Evolutionary conservation across 2,329 filamentous ascomycete species (phyloP), one percentile per base, ranked within the genome.

Genomic region (Pseudogymnoascus sp.): DNA sequence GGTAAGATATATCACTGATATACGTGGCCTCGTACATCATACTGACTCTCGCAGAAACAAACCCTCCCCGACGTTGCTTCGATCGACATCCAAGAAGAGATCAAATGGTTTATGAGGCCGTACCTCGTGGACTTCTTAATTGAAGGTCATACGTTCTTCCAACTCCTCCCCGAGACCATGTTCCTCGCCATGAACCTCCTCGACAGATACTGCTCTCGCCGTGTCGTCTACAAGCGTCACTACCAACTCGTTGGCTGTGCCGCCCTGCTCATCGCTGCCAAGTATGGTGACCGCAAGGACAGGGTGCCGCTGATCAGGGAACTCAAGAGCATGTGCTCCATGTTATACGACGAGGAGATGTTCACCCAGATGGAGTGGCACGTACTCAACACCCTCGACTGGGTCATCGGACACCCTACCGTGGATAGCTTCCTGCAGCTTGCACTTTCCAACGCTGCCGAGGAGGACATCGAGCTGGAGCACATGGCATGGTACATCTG

Each of bases 321-420:
- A 74, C 81, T 99, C 66, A 96, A 96, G 82, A 95, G 93, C 68
- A 97, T 99, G 94, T 99, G 94, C 82, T 97, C 94, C 77, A 92
- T 90, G 37, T 83, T 97, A 38, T 99, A 99, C 77, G 94, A 99
- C 70, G 91, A 96, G 58, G 93, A 96, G 77, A 99, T 99, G 94
- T 99, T 99, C 78, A 93, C 92, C 9, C 94, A 99, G 76, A 99
- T 99, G 94, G 94, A 99, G 78, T 97, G 95, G 92, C 94, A 99
- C 75, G 93, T 99, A 37, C 83, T 99, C 68, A 95, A 97, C 77
- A 99, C 94, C 1, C 83, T 99, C 63, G 91, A 95, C 73, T 99
- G 94, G 94, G 86, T 88, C 67, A 89, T 99, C 67, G 94, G 94
- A 61, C 93, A 97, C 76, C 92, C 94, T 1, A 97, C 94, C 28